Percentiles rank a stretch among this genome's conserved stretches.
phyloP scores from a whole-genome alignment of 2,329 filamentous ascomycete genomes.

The Coniochaeta sp. region DNA sequence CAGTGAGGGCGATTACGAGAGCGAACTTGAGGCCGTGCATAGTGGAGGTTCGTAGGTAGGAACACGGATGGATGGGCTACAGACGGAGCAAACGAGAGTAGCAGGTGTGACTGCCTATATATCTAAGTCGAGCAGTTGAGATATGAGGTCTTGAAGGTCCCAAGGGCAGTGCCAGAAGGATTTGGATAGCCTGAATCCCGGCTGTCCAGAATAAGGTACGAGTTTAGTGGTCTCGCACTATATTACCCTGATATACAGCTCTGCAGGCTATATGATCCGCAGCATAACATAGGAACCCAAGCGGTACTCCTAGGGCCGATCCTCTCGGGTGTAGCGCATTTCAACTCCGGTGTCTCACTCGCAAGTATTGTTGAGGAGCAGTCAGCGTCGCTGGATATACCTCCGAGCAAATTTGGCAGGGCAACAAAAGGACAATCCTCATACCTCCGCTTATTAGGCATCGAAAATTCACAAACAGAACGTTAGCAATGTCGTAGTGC shows the following conservation, averaged over 20 bases:
- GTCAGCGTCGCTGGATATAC: too few relatives aligned
- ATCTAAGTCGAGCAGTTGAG: not conserved
- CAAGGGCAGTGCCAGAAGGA: not conserved
- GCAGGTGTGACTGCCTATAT: too few relatives aligned
- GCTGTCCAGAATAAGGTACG: not conserved
- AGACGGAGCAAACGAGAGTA: not conserved
- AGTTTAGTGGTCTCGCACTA: not conserved
- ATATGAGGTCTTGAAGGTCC: not conserved
- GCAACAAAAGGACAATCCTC: too few relatives aligned
- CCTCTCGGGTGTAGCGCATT: not conserved
- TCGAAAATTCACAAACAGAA: too few relatives aligned
- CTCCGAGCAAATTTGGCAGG: too few relatives aligned
- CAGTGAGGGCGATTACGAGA: not conserved
- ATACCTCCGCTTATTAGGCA: too few relatives aligned
- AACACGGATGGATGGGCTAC: too few relatives aligned
- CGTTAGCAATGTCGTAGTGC: too few relatives aligned
- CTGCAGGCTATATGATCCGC: not conserved
- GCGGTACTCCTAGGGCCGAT: not conserved
- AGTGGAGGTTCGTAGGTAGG: not conserved
- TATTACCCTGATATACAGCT: not conserved
- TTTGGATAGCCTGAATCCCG: not conserved
- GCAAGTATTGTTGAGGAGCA: too few relatives aligned
- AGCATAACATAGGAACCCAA: not conserved
- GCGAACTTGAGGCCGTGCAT: not conserved
- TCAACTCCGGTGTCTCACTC: not conserved